These are phyloP conservation scores for Rhododendron henanense DNA, from an alignment of 148 eudicot genomes.

Conservation along the genomic window DNA sequence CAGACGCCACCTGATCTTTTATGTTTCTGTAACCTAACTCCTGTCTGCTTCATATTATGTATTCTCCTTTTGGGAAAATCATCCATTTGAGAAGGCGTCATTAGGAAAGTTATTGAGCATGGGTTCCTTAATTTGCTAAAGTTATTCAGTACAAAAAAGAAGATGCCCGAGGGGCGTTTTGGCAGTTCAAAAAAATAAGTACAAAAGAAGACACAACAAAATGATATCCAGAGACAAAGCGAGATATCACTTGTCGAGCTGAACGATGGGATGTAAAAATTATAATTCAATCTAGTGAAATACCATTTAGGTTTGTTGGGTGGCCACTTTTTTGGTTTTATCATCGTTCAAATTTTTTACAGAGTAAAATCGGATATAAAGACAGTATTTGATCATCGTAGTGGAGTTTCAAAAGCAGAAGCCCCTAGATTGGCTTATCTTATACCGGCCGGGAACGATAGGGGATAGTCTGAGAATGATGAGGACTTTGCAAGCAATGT, in stretches of 20 bases:
- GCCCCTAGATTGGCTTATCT: constrained; percentile 88
- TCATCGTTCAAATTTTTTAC: too few species aligned
- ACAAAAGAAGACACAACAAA: background rate
- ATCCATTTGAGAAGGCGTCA: background rate
- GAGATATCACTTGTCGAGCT: too few species aligned
- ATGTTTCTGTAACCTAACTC: background rate
- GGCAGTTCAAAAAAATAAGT: too few species aligned
- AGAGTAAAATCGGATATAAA: constrained; percentile 61
- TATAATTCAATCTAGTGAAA: too few species aligned
- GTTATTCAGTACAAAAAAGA: background rate
- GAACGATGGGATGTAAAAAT: too few species aligned
- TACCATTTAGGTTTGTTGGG: too few species aligned
- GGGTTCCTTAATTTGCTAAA: background rate
- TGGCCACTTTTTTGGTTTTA: too few species aligned
- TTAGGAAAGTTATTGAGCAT: background rate
- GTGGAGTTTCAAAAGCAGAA: constrained; percentile 21
- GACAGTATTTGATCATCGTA: constrained; percentile 24
- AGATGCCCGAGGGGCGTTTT: too few species aligned
- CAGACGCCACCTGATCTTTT: background rate
- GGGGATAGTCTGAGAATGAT: constrained; percentile 88
- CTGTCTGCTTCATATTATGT: background rate
- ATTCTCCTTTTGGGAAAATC: background rate
- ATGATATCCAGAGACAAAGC: background rate
- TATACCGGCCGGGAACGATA: constrained; percentile 84
- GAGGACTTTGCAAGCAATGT: constrained; percentile 76